Evolutionary conservation across 2,329 filamentous ascomycete species (phyloP), one percentile per base, ranked within the genome.

Genomic region (Ophiostoma ulmi): DNA sequence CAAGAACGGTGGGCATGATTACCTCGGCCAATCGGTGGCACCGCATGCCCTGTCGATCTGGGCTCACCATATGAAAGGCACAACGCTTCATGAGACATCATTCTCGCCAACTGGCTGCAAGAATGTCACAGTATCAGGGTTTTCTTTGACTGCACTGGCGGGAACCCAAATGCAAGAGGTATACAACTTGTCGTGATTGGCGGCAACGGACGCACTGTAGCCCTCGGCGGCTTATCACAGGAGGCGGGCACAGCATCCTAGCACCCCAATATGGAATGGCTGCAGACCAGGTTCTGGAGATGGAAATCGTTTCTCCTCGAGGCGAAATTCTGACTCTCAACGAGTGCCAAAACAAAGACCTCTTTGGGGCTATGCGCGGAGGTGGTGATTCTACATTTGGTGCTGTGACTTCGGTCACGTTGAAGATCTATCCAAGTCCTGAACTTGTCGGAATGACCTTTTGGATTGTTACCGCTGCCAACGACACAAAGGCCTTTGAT

Each of bases 41-140:
- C 52, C 52, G n/a, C 52, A 55, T 55, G 52, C n/a, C 52, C 52
- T 55, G 20, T 55, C 52, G 22, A 55, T 55, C 52, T 55, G 52
- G 52, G 52, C 13, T 13, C 52, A 55, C 52, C n/a, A 55, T 13
- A 55, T 26, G 52, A 55, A 55, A 26, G 52, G 52, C 52, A 55
- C 52, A 55, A 13, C 26, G 52, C n/a, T 55, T 8, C n/a, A 55
- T 55, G 52, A 55, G n/a, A 55, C 52, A 26, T 55, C 20, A n/a
- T 55, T 55, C 52, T 55, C 52, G 7, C n/a, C 52, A 13, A 6
- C 52, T 11, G 52, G 52, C n/a, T 55, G 52, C 14, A 55, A 26
- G 20, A 22, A 55, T 26, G 52, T 55, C 20, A 55, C 52, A 22
- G 11, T 55, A 8, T n/a, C 20, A 22, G 52, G 52, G 13, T 13